phyloP scores from a whole-genome alignment of 352 stramenopile species.

The Phytophthora fragariaefolia region DNA sequence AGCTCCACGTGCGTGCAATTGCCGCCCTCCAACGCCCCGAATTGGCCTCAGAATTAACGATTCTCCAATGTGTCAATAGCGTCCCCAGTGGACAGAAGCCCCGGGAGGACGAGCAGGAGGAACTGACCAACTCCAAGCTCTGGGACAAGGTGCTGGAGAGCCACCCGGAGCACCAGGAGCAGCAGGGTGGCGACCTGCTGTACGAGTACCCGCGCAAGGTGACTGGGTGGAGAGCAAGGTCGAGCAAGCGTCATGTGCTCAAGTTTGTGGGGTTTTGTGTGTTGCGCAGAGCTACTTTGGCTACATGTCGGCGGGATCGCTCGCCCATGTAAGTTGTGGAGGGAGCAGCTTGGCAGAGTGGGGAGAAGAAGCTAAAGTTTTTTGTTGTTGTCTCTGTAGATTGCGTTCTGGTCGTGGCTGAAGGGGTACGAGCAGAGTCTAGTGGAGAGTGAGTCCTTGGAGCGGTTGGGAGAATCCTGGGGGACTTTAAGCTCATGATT shows the following conservation, averaged over 20 bases:
- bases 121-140: slow-evolving; percentile 73
- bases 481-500: slow-evolving; percentile 3
- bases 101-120: slow-evolving; percentile 43
- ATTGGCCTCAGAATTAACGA: not conserved
- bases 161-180: slow-evolving; percentile 57
- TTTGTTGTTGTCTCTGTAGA: slow-evolving; percentile 47
- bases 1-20: slow-evolving; percentile 45
- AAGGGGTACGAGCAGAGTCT: slow-evolving; percentile 90
- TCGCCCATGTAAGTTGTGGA: slow-evolving; percentile 64
- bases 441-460: slow-evolving; percentile 63
- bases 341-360: too few species aligned
- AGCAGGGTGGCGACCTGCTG: slow-evolving; percentile 71
- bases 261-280: slow-evolving; percentile 8
- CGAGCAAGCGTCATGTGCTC: too few species aligned
- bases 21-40: not conserved
- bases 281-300: slow-evolving; percentile 77
- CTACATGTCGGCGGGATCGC: slow-evolving; percentile 75
- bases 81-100: slow-evolving; percentile 23
- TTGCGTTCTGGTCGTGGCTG: slow-evolving; percentile 90
- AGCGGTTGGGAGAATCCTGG: not conserved
- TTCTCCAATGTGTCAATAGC: slow-evolving; percentile 25
- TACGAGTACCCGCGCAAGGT: slow-evolving; percentile 90
- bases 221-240: not conserved
- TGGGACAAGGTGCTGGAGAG: slow-evolving; percentile 73
- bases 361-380: too few species aligned